These are phyloP conservation scores for Wickerhamomyces chaumierensis DNA, from an alignment of 805 yeast genomes.

Conservation along the genomic window DNA sequence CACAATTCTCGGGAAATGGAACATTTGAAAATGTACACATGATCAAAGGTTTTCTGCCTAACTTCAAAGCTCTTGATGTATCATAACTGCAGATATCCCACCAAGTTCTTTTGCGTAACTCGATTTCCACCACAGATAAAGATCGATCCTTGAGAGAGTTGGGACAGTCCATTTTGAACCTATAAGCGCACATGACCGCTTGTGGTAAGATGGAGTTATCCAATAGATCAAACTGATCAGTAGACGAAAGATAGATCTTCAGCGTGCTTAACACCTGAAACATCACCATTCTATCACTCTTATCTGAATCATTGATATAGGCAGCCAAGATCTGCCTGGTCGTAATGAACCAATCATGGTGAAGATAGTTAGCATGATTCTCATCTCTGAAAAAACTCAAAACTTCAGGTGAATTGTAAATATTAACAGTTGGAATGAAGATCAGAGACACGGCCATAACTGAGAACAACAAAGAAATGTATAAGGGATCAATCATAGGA, in stretches of 20 bases:
- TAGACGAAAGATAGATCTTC: conserved; percentile 2
- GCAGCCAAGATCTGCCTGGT: conserved; percentile 10
- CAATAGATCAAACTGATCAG: conserved; percentile 2
- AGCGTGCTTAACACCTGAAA: conserved; percentile 1
- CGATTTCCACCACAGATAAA: background rate
- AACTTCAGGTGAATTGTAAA: conserved; percentile 4
- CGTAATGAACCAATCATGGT: conserved; percentile 9
- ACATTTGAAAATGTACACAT: conserved; percentile 4
- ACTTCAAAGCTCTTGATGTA: conserved; percentile 5
- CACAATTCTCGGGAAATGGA: conserved; percentile 2
- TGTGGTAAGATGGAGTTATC: conserved; percentile 3
- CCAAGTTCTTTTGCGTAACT: conserved; percentile 5
- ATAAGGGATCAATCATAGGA: conserved; percentile 5
- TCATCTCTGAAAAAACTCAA: conserved; percentile 2
- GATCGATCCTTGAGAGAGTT: background rate
- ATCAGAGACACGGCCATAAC: conserved; percentile 6
- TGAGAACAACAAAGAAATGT: conserved; percentile 6
- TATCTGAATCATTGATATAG: background rate
- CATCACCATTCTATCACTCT: conserved; percentile 1
- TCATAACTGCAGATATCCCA: conserved; percentile 9
- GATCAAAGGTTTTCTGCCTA: conserved; percentile 4
- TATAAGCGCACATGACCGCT: conserved; percentile 5
- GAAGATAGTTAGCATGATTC: conserved; percentile 1
- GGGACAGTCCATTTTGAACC: conserved; percentile 3
- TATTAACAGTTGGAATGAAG: conserved; percentile 4